A percentile compares a stretch with the other conserved stretches of the same genome.
These are phyloP conservation scores for Periconia digitata DNA, from an alignment of 2,329 filamentous ascomycete genomes.

Conservation along the genomic window DNA sequence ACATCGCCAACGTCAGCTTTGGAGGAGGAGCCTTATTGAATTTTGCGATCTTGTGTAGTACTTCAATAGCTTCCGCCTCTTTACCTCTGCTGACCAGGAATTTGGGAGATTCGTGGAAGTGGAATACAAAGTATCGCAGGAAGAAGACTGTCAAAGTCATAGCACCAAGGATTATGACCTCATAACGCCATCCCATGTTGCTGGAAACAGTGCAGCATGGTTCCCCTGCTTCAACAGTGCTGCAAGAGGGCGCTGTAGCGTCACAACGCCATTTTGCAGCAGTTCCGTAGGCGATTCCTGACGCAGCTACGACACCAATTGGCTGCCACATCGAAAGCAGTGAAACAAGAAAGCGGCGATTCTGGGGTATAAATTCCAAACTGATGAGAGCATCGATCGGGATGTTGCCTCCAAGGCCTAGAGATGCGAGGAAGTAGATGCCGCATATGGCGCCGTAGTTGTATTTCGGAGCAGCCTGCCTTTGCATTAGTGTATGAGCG, in stretches of 20 bases:
- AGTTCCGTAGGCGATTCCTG: constrained; percentile 29
- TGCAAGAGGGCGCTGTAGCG: constrained; percentile 19
- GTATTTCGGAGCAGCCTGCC: constrained; percentile 30
- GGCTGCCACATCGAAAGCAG: constrained; percentile 36
- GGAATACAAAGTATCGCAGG: constrained; percentile 31
- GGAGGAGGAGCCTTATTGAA: constrained; percentile 29
- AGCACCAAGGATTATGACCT: constrained; percentile 27
- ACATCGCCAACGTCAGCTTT: constrained; percentile 26
- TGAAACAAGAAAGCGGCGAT: constrained; percentile 28
- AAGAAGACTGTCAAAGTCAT: constrained; percentile 31
- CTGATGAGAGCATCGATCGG: constrained; percentile 31
- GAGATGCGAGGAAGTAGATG: constrained; percentile 44
- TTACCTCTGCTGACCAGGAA: constrained; percentile 26
- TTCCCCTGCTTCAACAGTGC: constrained; percentile 14
- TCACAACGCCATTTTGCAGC: constrained; percentile 33
- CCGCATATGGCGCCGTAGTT: constrained; percentile 33
- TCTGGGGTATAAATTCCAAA: constrained; percentile 29
- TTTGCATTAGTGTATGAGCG: constrained; percentile 1
- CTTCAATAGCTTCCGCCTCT: constrained; percentile 30
- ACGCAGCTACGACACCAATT: constrained; percentile 29
- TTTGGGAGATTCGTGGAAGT: constrained; percentile 33
- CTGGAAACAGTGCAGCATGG: constrained; percentile 23
- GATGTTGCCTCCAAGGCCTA: constrained; percentile 31
- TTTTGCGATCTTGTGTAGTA: constrained; percentile 29
- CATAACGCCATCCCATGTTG: constrained; percentile 37